Evolutionary conservation across 257 asterid genomes (phyloP).

Genomic region (Mentha longifolia): DNA sequence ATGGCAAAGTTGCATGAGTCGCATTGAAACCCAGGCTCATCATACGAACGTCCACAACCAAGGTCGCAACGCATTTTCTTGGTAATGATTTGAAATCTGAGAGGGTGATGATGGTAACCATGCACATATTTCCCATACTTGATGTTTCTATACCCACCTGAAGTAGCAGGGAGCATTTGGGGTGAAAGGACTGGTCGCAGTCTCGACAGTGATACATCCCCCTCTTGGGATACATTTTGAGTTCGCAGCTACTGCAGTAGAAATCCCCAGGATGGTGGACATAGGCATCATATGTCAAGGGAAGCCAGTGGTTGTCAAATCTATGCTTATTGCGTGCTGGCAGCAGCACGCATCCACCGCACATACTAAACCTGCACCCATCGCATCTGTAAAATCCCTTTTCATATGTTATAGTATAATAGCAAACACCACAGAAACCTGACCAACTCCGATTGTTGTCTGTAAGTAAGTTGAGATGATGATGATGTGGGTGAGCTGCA

Average conservation of each 20-base stretch:
- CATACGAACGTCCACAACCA: too few species aligned
- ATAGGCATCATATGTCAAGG: background rate
- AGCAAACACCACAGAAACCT: background rate
- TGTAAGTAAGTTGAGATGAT: too few species aligned
- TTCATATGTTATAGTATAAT: background rate
- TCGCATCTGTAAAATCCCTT: background rate
- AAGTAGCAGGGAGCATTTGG: background rate
- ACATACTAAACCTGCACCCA: background rate
- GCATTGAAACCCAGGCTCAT: too few species aligned
- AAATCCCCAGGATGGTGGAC: too few species aligned
- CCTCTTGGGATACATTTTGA: background rate
- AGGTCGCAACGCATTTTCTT: too few species aligned
- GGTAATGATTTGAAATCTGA: background rate
- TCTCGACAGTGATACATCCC: constrained; percentile 3
- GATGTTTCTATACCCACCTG: too few species aligned
- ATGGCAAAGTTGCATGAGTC: too few species aligned
- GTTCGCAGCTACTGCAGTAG: background rate
- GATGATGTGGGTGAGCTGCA: too few species aligned
- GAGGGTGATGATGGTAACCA: background rate
- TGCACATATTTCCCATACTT: too few species aligned
- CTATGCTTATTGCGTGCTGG: background rate
- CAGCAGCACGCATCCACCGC: background rate
- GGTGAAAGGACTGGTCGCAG: background rate
- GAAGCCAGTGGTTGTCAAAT: background rate
- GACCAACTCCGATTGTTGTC: too few species aligned